Base-by-base conservation (phyloP, 169 alveolate genomes). In the Toxoplasma gondii region DNA sequence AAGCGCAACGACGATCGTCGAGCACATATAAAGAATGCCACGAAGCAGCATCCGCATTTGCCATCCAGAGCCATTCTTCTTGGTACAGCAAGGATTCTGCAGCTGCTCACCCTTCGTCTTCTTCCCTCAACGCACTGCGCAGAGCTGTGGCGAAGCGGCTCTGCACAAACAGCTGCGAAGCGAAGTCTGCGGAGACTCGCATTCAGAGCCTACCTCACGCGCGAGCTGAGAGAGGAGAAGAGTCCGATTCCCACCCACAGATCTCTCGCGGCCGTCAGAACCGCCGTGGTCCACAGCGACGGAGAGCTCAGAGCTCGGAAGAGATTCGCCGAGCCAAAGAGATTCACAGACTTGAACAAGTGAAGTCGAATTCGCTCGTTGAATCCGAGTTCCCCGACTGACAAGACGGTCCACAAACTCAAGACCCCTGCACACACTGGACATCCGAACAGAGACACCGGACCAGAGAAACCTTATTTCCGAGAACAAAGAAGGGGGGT, bases 401-500 rank as follows among this genome's bases (percentile, higher is more conserved):
- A 9, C 54, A 82, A n/a, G 69, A 82, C 67, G 36, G 38, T 24
- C 67, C 90, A 82, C 38, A 43, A 27, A 49, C 58, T 39, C 64
- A 82, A 36, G 44, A 44, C 90, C 5, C 90, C 90, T 29, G 90
- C 90, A 49, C 90, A 82, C 39, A 82, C 90, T 82, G 90, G 12
- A 82, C 24, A n/a, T 69, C 12, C 82, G 12, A 44, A 22, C 38
- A 74, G 84, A 27, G 43, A n/a, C 36, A 22, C 70, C 16, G 70
- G 16, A 58, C 16, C 70, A 24, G 70, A 16, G 24, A 24, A 58
- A 58, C n/a, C 70, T 17, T 16, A 58, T 17, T 16, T 16, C 16
- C n/a, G n/a, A 58, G 70, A 58, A 58, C n/a, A 16, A 58, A 24
- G 70, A 24, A 58, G 70, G n/a, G 24, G 70, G n/a, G 24, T 16